phyloP scores from a whole-genome alignment of 2,329 filamentous ascomycete genomes.

The Exserohilum rostratum region DNA sequence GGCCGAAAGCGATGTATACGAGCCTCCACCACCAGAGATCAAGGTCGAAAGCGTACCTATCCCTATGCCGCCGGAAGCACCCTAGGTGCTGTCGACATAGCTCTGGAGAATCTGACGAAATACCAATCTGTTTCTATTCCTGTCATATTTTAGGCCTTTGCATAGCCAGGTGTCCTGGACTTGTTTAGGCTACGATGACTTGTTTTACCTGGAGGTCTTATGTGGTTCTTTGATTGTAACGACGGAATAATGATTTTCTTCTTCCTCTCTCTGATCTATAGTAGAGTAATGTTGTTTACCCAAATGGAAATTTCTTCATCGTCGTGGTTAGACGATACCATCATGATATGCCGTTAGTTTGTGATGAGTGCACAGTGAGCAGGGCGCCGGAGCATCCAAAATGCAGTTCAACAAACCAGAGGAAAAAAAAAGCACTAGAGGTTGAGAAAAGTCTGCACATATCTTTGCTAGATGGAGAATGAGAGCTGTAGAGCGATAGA shows the following conservation, averaged over 20 bases:
- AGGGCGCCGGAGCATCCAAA: too few relatives aligned
- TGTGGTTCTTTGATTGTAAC: background rate
- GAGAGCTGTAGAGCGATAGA: too few relatives aligned
- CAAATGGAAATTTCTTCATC: background rate
- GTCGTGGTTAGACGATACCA: too few relatives aligned
- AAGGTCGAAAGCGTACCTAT: conserved; percentile 33
- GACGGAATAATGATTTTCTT: background rate
- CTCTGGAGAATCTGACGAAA: background rate
- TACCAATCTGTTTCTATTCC: background rate
- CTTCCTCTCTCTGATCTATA: background rate
- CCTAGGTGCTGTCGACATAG: background rate
- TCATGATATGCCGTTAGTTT: too few relatives aligned
- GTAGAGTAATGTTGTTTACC: background rate
- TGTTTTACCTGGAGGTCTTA: background rate
- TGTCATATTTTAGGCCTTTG: background rate
- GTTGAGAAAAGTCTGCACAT: too few relatives aligned
- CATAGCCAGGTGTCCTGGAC: background rate
- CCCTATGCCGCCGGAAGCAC: conserved; percentile 17
- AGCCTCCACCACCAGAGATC: conserved; percentile 31
- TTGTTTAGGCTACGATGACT: background rate
- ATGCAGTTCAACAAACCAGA: too few relatives aligned
- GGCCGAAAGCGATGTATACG: conserved; percentile 34
- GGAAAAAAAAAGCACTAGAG: too few relatives aligned
- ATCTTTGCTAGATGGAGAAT: too few relatives aligned
- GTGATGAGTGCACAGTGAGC: too few relatives aligned